These are phyloP conservation scores for Saccharata proteae DNA, from an alignment of 2,329 filamentous ascomycete genomes.

Conservation along the genomic window DNA sequence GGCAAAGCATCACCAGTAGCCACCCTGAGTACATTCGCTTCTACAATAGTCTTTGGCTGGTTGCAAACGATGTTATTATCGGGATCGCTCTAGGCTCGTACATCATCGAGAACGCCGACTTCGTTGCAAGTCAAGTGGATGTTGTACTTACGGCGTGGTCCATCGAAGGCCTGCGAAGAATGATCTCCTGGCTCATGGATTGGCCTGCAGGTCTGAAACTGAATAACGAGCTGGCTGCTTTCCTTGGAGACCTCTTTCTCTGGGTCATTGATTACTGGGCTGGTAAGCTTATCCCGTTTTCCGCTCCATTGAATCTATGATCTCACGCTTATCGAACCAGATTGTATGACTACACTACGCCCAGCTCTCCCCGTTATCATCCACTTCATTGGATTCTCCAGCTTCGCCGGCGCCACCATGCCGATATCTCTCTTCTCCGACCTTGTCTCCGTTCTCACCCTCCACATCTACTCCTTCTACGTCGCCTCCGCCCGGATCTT, in stretches of 20 bases:
- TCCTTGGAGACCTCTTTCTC: conserved; percentile 86
- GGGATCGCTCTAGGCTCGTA: conserved; percentile 93
- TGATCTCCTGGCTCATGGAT: conserved; percentile 91
- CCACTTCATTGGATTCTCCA: conserved; percentile 85
- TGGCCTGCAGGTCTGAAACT: conserved; percentile 92
- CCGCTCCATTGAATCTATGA: neutral
- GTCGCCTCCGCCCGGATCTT: conserved; percentile 93
- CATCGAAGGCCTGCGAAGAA: conserved; percentile 73
- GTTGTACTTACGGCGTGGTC: conserved; percentile 68
- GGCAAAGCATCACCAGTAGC: conserved; percentile 89
- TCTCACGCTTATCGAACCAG: conserved; percentile 29
- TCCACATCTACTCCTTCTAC: conserved; percentile 98
- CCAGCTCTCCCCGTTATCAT: conserved; percentile 78
- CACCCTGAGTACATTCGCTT: conserved; percentile 98
- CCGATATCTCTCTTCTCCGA: conserved; percentile 94
- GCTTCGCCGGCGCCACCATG: conserved; percentile 93
- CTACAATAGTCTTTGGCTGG: conserved; percentile 97
- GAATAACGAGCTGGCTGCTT: conserved; percentile 85
- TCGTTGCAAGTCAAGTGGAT: conserved; percentile 72
- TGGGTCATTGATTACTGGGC: conserved; percentile 99
- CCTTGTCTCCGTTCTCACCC: conserved; percentile 75
- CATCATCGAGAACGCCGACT: conserved; percentile 85
- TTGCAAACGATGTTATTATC: conserved; percentile 97
- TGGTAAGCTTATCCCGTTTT: conserved; percentile 39
- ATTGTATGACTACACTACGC: conserved; percentile 63